A percentile compares a stretch with the other conserved stretches of the same genome.
Conservation (phyloP, 169 alveolate species). For the Plasmodium coatneyi region DNA sequence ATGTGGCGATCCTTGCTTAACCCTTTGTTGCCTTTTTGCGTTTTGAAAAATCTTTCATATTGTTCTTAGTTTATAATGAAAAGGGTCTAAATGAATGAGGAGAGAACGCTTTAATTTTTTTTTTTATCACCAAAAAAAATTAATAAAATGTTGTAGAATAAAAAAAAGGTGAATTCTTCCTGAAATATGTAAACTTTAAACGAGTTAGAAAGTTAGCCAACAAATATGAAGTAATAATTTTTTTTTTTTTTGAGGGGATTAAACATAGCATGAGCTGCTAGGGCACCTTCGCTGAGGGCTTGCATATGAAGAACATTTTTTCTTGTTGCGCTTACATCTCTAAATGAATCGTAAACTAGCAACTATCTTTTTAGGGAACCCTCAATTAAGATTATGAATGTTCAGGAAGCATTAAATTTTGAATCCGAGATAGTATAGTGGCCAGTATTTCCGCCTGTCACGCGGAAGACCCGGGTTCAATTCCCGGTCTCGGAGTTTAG, state of each 20-base stretch:
- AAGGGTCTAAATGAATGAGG: not conserved
- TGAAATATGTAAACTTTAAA: not conserved
- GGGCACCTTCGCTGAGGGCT: not conserved
- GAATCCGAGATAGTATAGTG: constrained; percentile 90
- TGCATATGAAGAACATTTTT: not conserved
- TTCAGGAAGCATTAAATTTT: not conserved
- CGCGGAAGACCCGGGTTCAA: constrained; percentile 93
- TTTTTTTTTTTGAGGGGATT: not conserved
- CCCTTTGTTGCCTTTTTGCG: not conserved
- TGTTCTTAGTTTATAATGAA: not conserved
- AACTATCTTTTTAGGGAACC: not conserved
- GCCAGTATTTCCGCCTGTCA: constrained; percentile 92
- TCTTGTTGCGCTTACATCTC: not conserved
- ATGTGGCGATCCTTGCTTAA: not conserved
- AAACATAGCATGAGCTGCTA: not conserved
- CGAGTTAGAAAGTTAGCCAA: not conserved
- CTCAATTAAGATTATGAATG: not conserved
- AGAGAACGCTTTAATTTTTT: not conserved
- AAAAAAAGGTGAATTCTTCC: not conserved
- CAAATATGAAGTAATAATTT: not conserved
- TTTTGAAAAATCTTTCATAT: not conserved
- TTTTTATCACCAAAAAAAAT: not conserved
- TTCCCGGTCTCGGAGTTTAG: constrained; percentile 89
- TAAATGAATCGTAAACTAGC: no score
- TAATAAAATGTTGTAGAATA: not conserved